Base-by-base conservation (phyloP, 345 rosid species). In the Heritiera fomes region DNA sequence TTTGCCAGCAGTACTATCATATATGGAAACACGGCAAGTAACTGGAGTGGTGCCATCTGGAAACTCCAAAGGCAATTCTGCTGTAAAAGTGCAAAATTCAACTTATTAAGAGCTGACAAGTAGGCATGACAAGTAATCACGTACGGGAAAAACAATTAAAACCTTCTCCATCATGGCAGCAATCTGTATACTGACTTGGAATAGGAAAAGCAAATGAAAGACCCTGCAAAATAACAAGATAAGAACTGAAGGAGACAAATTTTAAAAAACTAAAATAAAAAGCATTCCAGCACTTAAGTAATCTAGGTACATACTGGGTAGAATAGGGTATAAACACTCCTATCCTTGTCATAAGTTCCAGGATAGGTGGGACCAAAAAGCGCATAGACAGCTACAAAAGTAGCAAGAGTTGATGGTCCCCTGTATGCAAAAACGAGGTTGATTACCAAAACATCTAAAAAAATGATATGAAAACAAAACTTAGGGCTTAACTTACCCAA, bases 1-100 rank as follows among this genome's bases (percentile, higher is more conserved):
- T 83, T 96, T 94, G 80, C 94, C 97, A 2, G 88, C 75, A 13
- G 97, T 91, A 76, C 89, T 87, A 76, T 94, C 91, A 80, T 91
- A 96, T 80, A 96, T 85, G 75, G 95, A 96, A 68, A 94, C 95
- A 55, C 99, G 97, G 59, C 97, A 92, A 61, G 99, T 91, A 53
- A 96, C 99, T 69, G 99, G 99, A 38, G 98, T 94, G 20, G 98
- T 96, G 53, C 99, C 99, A 87, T 94, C 97, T 7, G 99, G 97
- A 86, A 96, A 94, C 90, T 96, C 99, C 81, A 94, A 83, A 6
- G 99, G 99, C 60, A 94, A 80, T 85, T 91, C 98, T 83, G 93
- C 99, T 96, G 82, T 69, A 58, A 71, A 81, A 4, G n/a, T 60
- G 34, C 65, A 30, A 49, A 53, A 70, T 78, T 67, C 41, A 76